A percentile compares a stretch with the other conserved stretches of the same genome.
Conservation (phyloP, 1,284 basidiomycete genomes). For the Pyrrhoderma noxium region DNA sequence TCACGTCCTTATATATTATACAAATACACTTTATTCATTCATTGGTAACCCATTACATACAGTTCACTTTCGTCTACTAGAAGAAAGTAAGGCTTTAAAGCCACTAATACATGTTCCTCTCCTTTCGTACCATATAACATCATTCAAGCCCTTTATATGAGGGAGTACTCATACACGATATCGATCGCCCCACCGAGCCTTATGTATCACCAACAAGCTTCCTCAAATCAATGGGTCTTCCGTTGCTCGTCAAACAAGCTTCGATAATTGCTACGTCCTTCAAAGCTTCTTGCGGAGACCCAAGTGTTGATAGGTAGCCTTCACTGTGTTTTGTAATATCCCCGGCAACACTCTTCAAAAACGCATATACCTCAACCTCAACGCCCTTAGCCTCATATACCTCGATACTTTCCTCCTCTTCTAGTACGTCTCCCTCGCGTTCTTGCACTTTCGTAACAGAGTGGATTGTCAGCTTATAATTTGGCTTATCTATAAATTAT, state of each 20-base stretch:
- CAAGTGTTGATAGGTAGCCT: conserved; percentile 25
- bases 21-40: too few relatives aligned
- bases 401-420: conserved; percentile 36
- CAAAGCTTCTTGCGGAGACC: conserved; percentile 51
- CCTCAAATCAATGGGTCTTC: conserved; percentile 23
- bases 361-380: conserved; percentile 50
- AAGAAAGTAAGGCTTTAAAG: too few relatives aligned
- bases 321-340: conserved; percentile 24
- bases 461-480: conserved; percentile 23
- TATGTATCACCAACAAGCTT: too few relatives aligned
- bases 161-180: too few relatives aligned
- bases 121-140: too few relatives aligned
- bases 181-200: too few relatives aligned
- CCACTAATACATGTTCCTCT: too few relatives aligned
- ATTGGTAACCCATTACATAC: too few relatives aligned
- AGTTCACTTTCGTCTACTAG: too few relatives aligned
- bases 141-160: too few relatives aligned
- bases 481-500: too few relatives aligned
- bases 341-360: conserved; percentile 45
- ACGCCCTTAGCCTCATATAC: conserved; percentile 50
- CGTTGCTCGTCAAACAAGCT: conserved; percentile 66
- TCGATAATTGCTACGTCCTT: conserved; percentile 72
- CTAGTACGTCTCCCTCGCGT: conserved; percentile 34
- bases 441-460: conserved; percentile 32
- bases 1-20: too few relatives aligned